Evolutionary conservation across 768 basidiomycete species (phyloP).

Genomic region (Kwoniella pini): DNA sequence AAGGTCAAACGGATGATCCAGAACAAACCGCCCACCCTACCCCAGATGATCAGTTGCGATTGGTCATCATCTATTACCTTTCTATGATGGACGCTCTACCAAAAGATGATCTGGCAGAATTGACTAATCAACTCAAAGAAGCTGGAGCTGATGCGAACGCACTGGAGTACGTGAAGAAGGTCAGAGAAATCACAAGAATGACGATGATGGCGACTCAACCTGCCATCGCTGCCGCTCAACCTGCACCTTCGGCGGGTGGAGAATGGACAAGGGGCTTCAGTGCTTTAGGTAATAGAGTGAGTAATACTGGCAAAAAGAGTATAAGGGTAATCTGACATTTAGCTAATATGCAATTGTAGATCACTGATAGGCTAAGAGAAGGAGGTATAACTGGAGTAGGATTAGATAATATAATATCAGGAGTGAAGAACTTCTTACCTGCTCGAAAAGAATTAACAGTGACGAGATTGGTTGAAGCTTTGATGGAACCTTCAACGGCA

Average conservation of each 20-base stretch:
- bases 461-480: slow-evolving; percentile 87
- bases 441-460: slow-evolving; percentile 86
- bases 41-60: slow-evolving; percentile 81
- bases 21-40: slow-evolving; percentile 67
- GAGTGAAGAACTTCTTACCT: slow-evolving; percentile 96
- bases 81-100: slow-evolving; percentile 77
- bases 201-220: slow-evolving; percentile 67
- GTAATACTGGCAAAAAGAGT: too few relatives aligned
- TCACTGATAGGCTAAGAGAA: slow-evolving; percentile 89
- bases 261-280: slow-evolving; percentile 94
- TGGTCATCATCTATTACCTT: slow-evolving; percentile 93
- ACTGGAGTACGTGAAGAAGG: slow-evolving; percentile 86
- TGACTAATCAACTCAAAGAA: slow-evolving; percentile 81
- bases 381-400: slow-evolving; percentile 65
- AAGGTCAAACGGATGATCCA: slow-evolving; percentile 60
- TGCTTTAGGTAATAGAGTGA: slow-evolving; percentile 80
- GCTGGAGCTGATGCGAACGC: slow-evolving; percentile 72
- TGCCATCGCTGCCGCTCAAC: slow-evolving; percentile 59
- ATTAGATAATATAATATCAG: slow-evolving; percentile 91
- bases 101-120: slow-evolving; percentile 83
- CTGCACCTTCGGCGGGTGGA: slow-evolving; percentile 64
- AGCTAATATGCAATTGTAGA: too few relatives aligned
- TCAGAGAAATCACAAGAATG: slow-evolving; percentile 91
- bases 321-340: too few relatives aligned
- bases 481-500: slow-evolving; percentile 95